Evolutionary conservation across 331 rosid species (phyloP), one percentile per base, ranked within the genome.

Genomic region (Dryas integrifolia): DNA sequence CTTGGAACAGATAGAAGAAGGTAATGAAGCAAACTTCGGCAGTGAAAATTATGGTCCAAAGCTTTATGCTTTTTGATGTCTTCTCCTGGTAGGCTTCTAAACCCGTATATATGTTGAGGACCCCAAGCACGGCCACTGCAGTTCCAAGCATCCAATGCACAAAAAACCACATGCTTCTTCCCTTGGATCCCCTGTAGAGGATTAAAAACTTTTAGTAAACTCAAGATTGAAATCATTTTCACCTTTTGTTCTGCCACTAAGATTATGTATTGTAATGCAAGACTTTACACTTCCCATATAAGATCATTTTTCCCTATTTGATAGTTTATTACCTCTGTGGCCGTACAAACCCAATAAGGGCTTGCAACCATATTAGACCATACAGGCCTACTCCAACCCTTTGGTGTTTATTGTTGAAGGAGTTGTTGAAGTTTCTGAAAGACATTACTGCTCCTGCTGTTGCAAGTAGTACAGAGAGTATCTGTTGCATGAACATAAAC

Each of bases 361-460:
- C 77, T 78, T 89, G 98, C 56, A 89, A 71, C 97, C 97, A 93
- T 70, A 93, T 85, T 15, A 89, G 60, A 41, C 89, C 96, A 81
- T 93, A 91, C 6, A 93, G 81, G 75, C 87, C 86, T 38, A 93
- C 76, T 35, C 98, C 98, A 81, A 93, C 69, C 79, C 97, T 87
- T 82, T 93, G 97, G 79, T 93, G 98, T 74, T 73, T 86, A 52
- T 93, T 93, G 85, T 91, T 88, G 86, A 93, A 93, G 52, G 85
- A 80, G 72, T 89, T 93, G 86, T 85, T 87, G 88, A 93, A 91
- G 83, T 86, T 85, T 83, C 85, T 89, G 74, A 93, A 82, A n/a
- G 98, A 93, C 91, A 93, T 77, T 61, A 93, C 88, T 79, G 96
- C 98, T 69, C 92, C 98, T 66, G 80, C 82, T 76, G 98, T 93